Evolutionary conservation across 257 asterid species (phyloP), one percentile per base, ranked within the genome.

Genomic region (Solanum chiquidenum): DNA sequence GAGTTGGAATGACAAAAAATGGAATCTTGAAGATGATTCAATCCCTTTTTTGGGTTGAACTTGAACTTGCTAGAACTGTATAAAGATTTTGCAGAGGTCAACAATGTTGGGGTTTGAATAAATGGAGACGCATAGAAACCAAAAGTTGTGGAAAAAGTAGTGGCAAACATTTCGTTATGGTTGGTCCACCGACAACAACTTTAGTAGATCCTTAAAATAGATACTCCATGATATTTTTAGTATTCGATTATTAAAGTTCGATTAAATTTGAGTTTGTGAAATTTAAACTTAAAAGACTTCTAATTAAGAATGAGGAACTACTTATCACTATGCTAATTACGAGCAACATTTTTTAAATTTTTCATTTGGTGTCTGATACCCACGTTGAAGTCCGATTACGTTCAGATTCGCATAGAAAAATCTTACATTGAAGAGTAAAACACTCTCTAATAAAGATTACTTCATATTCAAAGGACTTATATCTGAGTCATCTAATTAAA

Each of bases 351-450:
- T 52, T 52, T 18, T 52, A 16, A 16, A 1, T 55, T 55, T 55
- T 18, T 2, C n/a, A 55, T 55, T 0, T 16, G 0, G 9, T 55
- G 4, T 55, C 1, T 18, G 2, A 55, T 55, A 0, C 0, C 10
- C 23, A 55, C 2, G 14, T 49, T 49, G 0, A 7, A 49, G 0
- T 49, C 3, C 3, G 8, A 49, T 4, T 18, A 6, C 0, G 18
- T 52, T 16, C 0, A 4, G 0, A 52, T 52, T 52, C 0, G 1
- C 23, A 0, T 55, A 0, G 4, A 55, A 0, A 18, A 18, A 1
- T 55, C 0, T 2, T 9, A 52, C 9, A 52, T 18, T 55, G 4
- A 7, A 3, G 9, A 52, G 64, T 55, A 0, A 18, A 6, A 0
- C n/a, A 0, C 10, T 55, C n/a, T 9, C 4, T 55, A 18, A 55